Conservation (phyloP, 164 flowering plant genomes). For the Stephania cephalantha region DNA sequence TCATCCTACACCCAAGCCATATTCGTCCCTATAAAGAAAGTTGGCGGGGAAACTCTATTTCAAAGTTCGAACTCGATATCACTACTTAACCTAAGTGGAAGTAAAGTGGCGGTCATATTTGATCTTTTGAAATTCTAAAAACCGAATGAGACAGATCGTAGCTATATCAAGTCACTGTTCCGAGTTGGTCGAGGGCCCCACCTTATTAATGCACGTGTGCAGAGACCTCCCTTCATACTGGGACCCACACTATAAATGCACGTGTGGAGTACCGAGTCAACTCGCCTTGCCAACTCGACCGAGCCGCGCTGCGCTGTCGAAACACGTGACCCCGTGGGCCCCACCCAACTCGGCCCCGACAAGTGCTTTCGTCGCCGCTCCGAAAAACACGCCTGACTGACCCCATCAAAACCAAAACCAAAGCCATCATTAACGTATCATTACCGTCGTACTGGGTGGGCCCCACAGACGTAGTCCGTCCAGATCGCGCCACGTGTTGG, state of each 20-base stretch:
- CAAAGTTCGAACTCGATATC: no score
- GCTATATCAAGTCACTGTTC: neutral
- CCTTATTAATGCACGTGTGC: conserved; percentile 1
- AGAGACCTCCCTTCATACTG: neutral
- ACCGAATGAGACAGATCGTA: neutral
- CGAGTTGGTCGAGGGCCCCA: neutral
- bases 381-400: neutral
- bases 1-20: no score
- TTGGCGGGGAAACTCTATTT: no score
- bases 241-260: neutral
- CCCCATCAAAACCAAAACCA: neutral
- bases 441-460: conserved; percentile 11
- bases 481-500: neutral
- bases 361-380: conserved; percentile 9
- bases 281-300: neutral
- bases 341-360: conserved; percentile 9
- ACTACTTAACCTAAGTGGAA: no score
- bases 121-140: neutral
- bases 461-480: conserved; percentile 7
- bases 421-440: conserved; percentile 18
- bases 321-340: conserved; percentile 1
- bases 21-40: no score
- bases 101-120: no score
- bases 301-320: neutral
- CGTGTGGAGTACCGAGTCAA: neutral